Evolutionary conservation across 768 basidiomycete genomes (phyloP), one percentile per base, ranked within the genome.

Genomic region (Austroboletus festivus): DNA sequence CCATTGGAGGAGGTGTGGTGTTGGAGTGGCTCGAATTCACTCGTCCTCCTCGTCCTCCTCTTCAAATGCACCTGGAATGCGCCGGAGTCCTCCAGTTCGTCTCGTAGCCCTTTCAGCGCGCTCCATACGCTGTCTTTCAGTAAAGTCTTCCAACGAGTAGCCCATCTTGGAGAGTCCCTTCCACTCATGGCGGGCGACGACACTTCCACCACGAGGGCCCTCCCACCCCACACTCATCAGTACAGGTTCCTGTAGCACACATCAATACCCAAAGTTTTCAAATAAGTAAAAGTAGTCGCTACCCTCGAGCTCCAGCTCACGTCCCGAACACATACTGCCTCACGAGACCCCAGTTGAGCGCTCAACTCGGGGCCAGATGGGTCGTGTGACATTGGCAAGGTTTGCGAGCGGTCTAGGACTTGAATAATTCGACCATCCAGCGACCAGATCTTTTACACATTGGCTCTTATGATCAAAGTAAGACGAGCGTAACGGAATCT

Each of bases 181-280:
- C 91, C 93, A 99, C 69, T 97, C 91, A 57, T 99, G 96, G 56
- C 88, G 77, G 5, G 94, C 95, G 20, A 99, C 80, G 37, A 83
- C 77, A 31, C 91, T 93, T 12, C 85, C 82, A 18, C 76, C 78
- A 26, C 74, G 69, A 23, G 72, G 71, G 33, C 71, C 76, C 37
- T 86, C 83, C 95, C 96, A 98, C 3, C 83, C 93, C 6, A 89
- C 90, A 53, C 88, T 93, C 84, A 99, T 87, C 40, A 99, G 63
- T 19, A 87, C 83, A 33, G 95, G 93, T 74, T 94, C 86, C 81
- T 88, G 63, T 15, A 37, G 31, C 31, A 19, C 7, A 15, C 20
- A 53, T 53, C 18, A 53, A 40, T 34, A 28, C 40, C 16, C 31
- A 28, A 41, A 21, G n/a, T 51, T 31, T 20, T 44, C 33, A 34